A percentile compares a stretch with the other conserved stretches of the same genome.
Conservation (phyloP, 108 stramenopile species). For the Cyclotella atomus region DNA sequence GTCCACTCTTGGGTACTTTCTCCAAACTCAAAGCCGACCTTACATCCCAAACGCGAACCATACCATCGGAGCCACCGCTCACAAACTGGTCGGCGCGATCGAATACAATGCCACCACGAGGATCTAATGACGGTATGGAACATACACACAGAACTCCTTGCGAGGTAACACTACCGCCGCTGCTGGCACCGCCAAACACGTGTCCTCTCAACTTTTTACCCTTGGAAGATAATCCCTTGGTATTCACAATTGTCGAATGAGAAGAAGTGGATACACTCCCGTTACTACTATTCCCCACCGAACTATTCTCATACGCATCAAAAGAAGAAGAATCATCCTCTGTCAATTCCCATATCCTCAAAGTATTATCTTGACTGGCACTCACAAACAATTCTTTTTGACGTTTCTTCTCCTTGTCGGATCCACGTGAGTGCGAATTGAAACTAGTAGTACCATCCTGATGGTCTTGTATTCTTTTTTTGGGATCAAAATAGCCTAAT, state of each 20-base stretch:
- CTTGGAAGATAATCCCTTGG: background rate
- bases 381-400: constrained; percentile 30
- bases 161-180: background rate
- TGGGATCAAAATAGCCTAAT: constrained; percentile 16
- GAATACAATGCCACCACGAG: background rate
- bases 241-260: too few relatives aligned
- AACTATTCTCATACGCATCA: too few relatives aligned
- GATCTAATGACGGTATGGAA: constrained; percentile 22
- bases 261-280: too few relatives aligned
- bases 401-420: background rate
- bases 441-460: too few relatives aligned
- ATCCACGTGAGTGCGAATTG: too few relatives aligned
- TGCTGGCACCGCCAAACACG: constrained; percentile 7
- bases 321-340: too few relatives aligned
- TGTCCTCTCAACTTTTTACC: constrained; percentile 38
- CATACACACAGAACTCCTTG: constrained; percentile 36
- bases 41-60: constrained; percentile 31
- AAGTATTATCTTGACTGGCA: constrained; percentile 38
- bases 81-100: constrained; percentile 33
- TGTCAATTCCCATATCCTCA: constrained; percentile 33
- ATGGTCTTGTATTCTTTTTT: too few relatives aligned
- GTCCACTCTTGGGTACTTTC: constrained; percentile 29
- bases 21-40: constrained; percentile 23
- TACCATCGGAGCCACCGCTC: constrained; percentile 31
- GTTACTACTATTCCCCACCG: too few relatives aligned